Evolutionary conservation across 306 rosid genomes (phyloP), one percentile per base, ranked within the genome.

Genomic region (Quercus alba): DNA sequence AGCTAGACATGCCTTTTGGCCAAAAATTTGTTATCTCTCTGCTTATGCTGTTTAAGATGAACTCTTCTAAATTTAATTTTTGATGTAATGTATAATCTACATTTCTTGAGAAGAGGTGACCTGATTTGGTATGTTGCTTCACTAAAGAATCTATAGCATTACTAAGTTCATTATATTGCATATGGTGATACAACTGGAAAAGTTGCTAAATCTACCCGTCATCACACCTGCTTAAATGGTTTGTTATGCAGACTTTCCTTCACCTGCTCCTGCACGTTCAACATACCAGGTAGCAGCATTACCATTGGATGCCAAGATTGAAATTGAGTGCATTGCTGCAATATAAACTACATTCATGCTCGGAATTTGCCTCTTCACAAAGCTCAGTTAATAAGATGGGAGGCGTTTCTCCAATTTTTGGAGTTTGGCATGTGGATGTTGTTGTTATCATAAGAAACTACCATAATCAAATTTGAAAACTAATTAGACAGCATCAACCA

Each of bases 271-370:
- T 1, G 98, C 99, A 33, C 97, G 99, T 10, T 80, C 99, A 25
- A 95, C 97, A 0, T 95, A 86, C 84, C 94, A 93, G 81, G 99
- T 93, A 61, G 99, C 98, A 4, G 93, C 91, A 14, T 88, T 95
- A 86, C 99, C 99, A 4, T 75, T 93, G 87, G 95, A 91, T 75
- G 99, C 98, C 23, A 95, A 90, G 94, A 91, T 95, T 64, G 99
- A 95, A 86, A 91, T 95, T 13, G 99, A 95, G 89, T 95, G 97
- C 84, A 87, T 95, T 56, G 99, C 97, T 76, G 81, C 94, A 19
- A 80, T 93, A 61, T 91, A 79, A 87, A 21, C 67, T 74, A 30
- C 20, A 9, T 56, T 20, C 30, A n/a, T 0, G 68, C 3, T 33
- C 38, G 21, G 41, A 5, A 15, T 33, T 55, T 31, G 66, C 63